Evolutionary conservation across 1,284 basidiomycete genomes (phyloP).

Genomic region (Fomitopsis pinicola): DNA sequence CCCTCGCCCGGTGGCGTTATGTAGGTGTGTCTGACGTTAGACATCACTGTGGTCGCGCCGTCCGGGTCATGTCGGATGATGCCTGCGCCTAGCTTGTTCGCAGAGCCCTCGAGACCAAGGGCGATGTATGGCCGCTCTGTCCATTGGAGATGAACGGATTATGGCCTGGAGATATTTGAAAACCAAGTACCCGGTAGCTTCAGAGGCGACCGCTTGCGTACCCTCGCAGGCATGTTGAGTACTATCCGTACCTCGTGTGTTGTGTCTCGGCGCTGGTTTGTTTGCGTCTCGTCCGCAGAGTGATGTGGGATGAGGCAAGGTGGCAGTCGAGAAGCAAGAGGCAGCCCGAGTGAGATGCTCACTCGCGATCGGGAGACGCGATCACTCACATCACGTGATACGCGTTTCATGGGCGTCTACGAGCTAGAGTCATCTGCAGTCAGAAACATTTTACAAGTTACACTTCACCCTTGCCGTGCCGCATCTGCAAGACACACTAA

Average conservation of each 20-base stretch:
- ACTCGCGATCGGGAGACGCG: not conserved
- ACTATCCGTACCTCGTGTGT: too few relatives aligned
- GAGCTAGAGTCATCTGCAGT: conserved; percentile 17
- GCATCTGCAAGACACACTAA: not conserved
- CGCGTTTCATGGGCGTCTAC: not conserved
- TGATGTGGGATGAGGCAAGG: conserved; percentile 5
- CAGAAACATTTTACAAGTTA: not conserved
- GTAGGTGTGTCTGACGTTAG: conserved; percentile 94
- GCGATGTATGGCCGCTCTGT: conserved; percentile 64
- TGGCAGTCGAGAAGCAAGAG: not conserved
- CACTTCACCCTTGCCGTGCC: not conserved
- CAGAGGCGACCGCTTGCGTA: conserved; percentile 28
- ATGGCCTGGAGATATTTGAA: not conserved
- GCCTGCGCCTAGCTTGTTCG: conserved; percentile 98
- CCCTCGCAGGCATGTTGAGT: conserved; percentile 28
- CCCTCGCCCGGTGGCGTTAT: conserved; percentile 98
- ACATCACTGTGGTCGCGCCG: conserved; percentile 66
- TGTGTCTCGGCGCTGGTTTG: too few relatives aligned
- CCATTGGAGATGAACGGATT: not conserved
- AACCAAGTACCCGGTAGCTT: conserved; percentile 21
- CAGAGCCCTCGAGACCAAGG: conserved; percentile 91
- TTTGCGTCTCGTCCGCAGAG: not conserved
- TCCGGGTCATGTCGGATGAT: conserved; percentile 82
- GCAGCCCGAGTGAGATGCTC: not conserved
- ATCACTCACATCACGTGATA: conserved; percentile 1